Evolutionary conservation across 805 yeast species (phyloP).

Genomic region (Zygotorulaspora danielsina): DNA sequence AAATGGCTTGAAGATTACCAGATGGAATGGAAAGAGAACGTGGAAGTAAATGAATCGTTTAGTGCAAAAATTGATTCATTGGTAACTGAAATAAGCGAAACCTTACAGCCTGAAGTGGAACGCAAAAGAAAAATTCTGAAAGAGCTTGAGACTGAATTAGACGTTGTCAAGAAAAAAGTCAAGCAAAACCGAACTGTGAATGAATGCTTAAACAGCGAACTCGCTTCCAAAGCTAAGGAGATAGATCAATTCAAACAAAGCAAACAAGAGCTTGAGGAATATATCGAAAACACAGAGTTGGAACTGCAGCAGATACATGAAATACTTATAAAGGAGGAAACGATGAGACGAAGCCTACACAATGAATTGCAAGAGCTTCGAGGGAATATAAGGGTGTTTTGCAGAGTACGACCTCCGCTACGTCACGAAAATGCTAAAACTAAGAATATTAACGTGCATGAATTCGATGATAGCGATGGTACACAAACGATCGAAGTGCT

Average conservation of each 20-base stretch:
- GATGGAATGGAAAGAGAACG: constrained; percentile 27
- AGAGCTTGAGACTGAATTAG: constrained; percentile 15
- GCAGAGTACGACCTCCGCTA: constrained; percentile 69
- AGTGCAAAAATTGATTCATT: constrained; percentile 26
- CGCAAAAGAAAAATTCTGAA: constrained; percentile 12
- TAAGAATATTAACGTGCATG: constrained; percentile 32
- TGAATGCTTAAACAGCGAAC: constrained; percentile 25
- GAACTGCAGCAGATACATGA: constrained; percentile 35
- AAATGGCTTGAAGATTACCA: constrained; percentile 30
- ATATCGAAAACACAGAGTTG: constrained; percentile 29
- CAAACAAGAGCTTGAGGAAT: constrained; percentile 24
- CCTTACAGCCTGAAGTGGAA: constrained; percentile 14
- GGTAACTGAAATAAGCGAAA: constrained; percentile 12
- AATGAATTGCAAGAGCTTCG: constrained; percentile 76
- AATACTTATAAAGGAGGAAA: constrained; percentile 47
- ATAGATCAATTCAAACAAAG: constrained; percentile 13
- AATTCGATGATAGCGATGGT: constrained; percentile 30
- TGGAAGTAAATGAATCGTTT: constrained; percentile 29
- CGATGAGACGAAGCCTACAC: constrained; percentile 58
- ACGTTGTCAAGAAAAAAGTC: constrained; percentile 22
- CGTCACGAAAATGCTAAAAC: constrained; percentile 18
- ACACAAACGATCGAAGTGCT: constrained; percentile 24
- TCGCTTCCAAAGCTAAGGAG: constrained; percentile 20
- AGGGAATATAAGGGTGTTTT: constrained; percentile 89
- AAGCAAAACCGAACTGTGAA: constrained; percentile 26